Base-by-base conservation (phyloP, 2,329 filamentous ascomycete genomes). In the Penicillium verrucosum region DNA sequence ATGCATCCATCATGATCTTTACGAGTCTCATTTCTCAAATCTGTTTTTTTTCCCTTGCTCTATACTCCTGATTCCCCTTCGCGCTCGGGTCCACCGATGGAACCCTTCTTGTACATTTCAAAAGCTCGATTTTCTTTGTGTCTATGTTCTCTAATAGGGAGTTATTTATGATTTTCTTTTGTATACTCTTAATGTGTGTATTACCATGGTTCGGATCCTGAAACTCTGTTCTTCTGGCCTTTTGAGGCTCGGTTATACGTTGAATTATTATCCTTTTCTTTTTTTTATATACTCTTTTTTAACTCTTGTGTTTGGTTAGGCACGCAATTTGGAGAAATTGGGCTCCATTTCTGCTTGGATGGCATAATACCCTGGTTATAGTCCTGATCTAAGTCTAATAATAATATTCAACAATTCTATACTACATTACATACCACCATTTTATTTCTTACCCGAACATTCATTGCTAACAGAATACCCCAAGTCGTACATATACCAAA, bases 141-240 rank as follows among this genome's bases (percentile, higher is more conserved):
- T 62, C 46, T 40, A 42, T 50, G n/a, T 14, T 29, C 23, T 49
- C 25, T 27, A 18, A 30, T 23, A 50, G 42, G 41, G 54, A 56
- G 47, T 16, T 41, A n/a, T 46, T 38, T 38, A 51, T 38, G 44
- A 52, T 52, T 52, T 65, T 42, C 63, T 57, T 46, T 65, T 61
- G 54, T 65, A 60, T 65, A 63, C 46, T 60, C 53, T 45, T 66
- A 65, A 66, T 66, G 59, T 66, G 59, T 66, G 63, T 66, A 66
- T 65, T 58, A 65, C 57, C 58, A 66, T 42, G 60, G 45, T 60
- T 57, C 38, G 54, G 55, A 60, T 56, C 53, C 54, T 53, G 59
- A 62, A 62, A 60, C 50, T 50, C 16, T 34, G 51, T 54, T 47
- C 21, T 54, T 60, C 53, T 48, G 23, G 18, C 37, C 37, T 14